Evolutionary conservation across 805 yeast species (phyloP).

Genomic region (Candida nonsorbophila): DNA sequence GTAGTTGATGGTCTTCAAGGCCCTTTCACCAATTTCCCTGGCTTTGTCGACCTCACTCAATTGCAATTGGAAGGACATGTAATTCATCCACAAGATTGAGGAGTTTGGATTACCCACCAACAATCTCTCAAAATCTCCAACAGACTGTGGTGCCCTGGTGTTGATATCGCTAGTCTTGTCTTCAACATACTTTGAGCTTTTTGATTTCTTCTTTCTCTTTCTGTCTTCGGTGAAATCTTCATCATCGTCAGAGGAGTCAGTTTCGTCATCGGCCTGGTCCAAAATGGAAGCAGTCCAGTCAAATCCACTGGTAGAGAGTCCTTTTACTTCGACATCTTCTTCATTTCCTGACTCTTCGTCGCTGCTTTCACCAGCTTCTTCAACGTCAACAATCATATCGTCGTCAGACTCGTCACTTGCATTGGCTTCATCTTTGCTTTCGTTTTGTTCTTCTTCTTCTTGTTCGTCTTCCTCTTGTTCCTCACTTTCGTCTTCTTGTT

Average conservation of each 20-base stretch:
- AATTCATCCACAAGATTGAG: slow-evolving; percentile 94
- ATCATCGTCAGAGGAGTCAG: slow-evolving; percentile 38
- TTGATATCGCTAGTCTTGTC: slow-evolving; percentile 84
- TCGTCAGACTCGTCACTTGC: slow-evolving; percentile 26
- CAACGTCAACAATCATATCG: slow-evolving; percentile 33
- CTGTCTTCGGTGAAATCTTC: slow-evolving; percentile 55
- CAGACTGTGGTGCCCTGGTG: slow-evolving; percentile 87
- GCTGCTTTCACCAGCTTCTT: slow-evolving; percentile 22
- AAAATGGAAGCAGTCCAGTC: slow-evolving; percentile 94
- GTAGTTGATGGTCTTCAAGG: slow-evolving; percentile 81
- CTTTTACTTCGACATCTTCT: slow-evolving; percentile 28
- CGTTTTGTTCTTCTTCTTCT: slow-evolving; percentile 12
- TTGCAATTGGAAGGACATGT: slow-evolving; percentile 96
- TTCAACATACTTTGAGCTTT: slow-evolving; percentile 49
- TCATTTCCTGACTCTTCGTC: slow-evolving; percentile 19
- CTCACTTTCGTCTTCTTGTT: slow-evolving; percentile 22
- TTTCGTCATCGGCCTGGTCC: slow-evolving; percentile 67
- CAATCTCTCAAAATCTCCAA: slow-evolving; percentile 85
- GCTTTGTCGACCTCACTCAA: slow-evolving; percentile 92
- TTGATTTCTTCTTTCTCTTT: slow-evolving; percentile 39
- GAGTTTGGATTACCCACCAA: slow-evolving; percentile 90
- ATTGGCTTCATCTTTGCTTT: slow-evolving; percentile 15
- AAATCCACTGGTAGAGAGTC: slow-evolving; percentile 80
- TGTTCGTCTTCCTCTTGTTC: slow-evolving; percentile 20
- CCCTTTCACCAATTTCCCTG: slow-evolving; percentile 88